Evolutionary conservation across 139 green algal genomes (phyloP).

Genomic region (Volvox reticuliferus): DNA sequence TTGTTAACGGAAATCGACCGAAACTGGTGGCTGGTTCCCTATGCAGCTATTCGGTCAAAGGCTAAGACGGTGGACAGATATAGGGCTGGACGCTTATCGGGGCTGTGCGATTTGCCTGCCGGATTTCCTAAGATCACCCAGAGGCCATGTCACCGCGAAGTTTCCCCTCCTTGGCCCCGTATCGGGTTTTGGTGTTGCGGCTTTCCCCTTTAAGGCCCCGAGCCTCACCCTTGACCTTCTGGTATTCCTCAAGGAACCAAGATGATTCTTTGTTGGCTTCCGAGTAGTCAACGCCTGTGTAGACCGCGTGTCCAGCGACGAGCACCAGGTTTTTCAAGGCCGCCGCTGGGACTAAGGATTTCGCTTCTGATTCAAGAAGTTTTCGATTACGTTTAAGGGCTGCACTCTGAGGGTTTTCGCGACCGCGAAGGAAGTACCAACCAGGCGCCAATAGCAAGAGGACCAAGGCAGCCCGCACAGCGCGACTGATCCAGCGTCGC

Average conservation of each 20-base stretch:
- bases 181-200: too few species aligned
- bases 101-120: too few species aligned
- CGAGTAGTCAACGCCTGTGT: constrained; percentile 76
- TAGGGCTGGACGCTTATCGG: too few species aligned
- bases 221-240: constrained; percentile 65
- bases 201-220: too few species aligned
- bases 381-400: constrained; percentile 23
- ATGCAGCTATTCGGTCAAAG: too few species aligned
- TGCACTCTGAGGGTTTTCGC: not conserved
- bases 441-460: not conserved
- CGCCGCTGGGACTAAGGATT: constrained; percentile 43
- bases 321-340: constrained; percentile 69
- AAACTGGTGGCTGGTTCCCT: too few species aligned
- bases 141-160: too few species aligned
- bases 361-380: constrained; percentile 16
- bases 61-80: too few species aligned
- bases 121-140: too few species aligned
- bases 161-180: too few species aligned
- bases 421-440: not conserved
- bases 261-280: constrained; percentile 60
- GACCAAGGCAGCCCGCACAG: not conserved
- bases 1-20: too few species aligned
- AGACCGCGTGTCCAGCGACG: constrained; percentile 88
- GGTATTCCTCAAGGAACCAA: constrained; percentile 87
- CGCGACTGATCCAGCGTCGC: not conserved